phyloP scores from a whole-genome alignment of 176 grass and related monocot species.

The Ananas comosus region DNA sequence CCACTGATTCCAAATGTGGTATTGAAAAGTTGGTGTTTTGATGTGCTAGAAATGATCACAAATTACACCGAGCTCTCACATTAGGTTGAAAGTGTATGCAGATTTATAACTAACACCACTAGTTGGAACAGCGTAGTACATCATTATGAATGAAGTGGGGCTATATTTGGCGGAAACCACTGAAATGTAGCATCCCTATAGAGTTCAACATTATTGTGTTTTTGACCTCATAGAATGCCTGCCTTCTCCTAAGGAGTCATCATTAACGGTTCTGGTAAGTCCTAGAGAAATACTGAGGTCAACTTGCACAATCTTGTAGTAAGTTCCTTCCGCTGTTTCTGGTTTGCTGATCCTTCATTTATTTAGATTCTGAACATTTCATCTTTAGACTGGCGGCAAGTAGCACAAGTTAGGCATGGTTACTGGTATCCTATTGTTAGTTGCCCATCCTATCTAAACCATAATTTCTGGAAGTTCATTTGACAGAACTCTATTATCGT shows the following conservation, averaged over 20 bases:
- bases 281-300: background rate
- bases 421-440: no score
- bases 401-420: no score
- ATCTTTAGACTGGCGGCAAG: no score
- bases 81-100: background rate
- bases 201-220: background rate
- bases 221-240: background rate
- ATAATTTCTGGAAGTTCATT: no score
- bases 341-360: no score
- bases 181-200: background rate
- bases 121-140: background rate
- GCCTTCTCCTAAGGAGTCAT: background rate
- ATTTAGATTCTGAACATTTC: no score
- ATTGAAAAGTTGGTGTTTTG: background rate
- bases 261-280: background rate
- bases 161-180: background rate
- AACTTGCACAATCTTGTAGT: background rate
- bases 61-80: background rate
- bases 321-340: background rate
- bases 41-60: background rate
- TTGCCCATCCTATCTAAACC: no score
- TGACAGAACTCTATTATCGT: no score
- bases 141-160: no score
- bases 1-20: background rate
- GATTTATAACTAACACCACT: slow-evolving; percentile 1